Evolutionary conservation across 768 basidiomycete genomes (phyloP).

Genomic region (Lentinula edodes): DNA sequence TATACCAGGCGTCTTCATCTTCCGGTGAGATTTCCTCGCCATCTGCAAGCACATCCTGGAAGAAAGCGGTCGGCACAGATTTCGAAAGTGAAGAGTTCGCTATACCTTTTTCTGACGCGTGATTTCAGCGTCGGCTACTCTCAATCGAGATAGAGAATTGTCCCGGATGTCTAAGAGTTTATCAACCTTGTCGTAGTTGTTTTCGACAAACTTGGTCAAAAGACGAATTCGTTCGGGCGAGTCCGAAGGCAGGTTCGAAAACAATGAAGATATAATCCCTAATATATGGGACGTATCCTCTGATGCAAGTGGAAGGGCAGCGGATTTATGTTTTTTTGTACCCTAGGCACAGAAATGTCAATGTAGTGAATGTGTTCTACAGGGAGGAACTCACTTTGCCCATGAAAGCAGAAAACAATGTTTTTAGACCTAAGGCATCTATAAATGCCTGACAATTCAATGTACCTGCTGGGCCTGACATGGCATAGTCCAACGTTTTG

Average conservation of each 20-base stretch:
- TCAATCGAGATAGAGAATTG: conserved; percentile 54
- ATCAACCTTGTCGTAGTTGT: conserved; percentile 90
- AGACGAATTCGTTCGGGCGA: conserved; percentile 75
- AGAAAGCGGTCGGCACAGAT: background rate
- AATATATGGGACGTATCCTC: conserved; percentile 88
- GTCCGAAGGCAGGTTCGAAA: conserved; percentile 83
- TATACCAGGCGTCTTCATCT: conserved; percentile 74
- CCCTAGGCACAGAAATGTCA: conserved; percentile 22
- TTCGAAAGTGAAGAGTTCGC: conserved; percentile 8
- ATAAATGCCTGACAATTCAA: conserved; percentile 79
- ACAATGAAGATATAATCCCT: conserved; percentile 81
- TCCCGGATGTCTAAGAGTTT: conserved; percentile 87
- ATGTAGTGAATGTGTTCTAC: conserved; percentile 5
- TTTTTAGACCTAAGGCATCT: conserved; percentile 83
- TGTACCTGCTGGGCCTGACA: conserved; percentile 71
- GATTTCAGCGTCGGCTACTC: conserved; percentile 59
- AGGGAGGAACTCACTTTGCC: conserved; percentile 63
- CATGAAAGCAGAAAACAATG: conserved; percentile 88
- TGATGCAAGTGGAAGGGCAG: conserved; percentile 42
- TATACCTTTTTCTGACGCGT: conserved; percentile 59
- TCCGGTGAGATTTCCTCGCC: conserved; percentile 54
- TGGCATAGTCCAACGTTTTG: conserved; percentile 87
- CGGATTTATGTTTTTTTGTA: conserved; percentile 60
- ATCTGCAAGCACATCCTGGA: conserved; percentile 48
- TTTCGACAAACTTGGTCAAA: conserved; percentile 91